phyloP scores from a whole-genome alignment of 306 rosid genomes.

The Glycine soja region DNA sequence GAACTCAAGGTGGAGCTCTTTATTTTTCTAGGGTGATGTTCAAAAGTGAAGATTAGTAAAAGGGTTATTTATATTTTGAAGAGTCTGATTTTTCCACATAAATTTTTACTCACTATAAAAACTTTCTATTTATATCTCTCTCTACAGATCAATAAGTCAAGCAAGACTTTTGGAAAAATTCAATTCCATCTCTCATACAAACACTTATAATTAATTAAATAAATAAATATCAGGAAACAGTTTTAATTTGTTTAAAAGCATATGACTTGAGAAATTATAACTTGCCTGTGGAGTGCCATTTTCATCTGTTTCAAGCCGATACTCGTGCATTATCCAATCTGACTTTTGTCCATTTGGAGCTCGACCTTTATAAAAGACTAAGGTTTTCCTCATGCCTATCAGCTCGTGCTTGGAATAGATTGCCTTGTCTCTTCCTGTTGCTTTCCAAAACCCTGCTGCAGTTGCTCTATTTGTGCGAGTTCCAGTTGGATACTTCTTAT shows the following conservation, averaged over 20 bases:
- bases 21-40: not conserved
- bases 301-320: conserved; percentile 88
- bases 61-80: not conserved
- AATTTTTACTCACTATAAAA: not conserved
- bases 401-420: conserved; percentile 84
- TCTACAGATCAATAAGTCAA: not conserved
- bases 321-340: conserved; percentile 97
- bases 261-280: not conserved
- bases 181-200: conserved; percentile 47
- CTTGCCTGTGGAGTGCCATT: conserved; percentile 89
- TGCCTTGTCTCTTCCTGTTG: conserved; percentile 96
- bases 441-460: conserved; percentile 96
- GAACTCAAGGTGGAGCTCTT: not conserved
- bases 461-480: conserved; percentile 96
- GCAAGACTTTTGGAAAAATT: not conserved
- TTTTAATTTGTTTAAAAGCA: not conserved
- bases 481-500: conserved; percentile 97
- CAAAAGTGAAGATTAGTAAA: not conserved
- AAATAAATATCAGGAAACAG: not conserved
- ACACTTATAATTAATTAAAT: not conserved
- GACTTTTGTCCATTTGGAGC: conserved; percentile 99
- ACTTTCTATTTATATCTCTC: not conserved
- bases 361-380: conserved; percentile 89
- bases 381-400: conserved; percentile 92
- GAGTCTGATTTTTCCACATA: not conserved